These are phyloP conservation scores for Globisporangium cystogenes DNA, from an alignment of 352 stramenopile species.

Conservation along the genomic window DNA sequence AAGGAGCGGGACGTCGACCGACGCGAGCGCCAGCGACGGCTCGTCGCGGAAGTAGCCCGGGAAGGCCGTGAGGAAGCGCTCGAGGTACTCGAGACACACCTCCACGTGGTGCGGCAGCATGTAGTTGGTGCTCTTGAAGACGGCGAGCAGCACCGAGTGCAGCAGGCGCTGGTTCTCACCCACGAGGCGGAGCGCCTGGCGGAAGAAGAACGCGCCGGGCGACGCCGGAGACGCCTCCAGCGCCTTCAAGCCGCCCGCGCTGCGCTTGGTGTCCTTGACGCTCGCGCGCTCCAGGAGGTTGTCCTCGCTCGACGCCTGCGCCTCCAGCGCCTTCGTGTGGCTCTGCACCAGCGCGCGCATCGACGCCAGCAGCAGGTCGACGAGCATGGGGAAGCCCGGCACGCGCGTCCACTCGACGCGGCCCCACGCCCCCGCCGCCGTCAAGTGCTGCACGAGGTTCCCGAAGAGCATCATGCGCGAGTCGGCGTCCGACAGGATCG, in stretches of 20 bases:
- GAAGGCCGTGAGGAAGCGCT: conserved; percentile 48
- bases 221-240: conserved; percentile 28
- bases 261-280: conserved; percentile 16
- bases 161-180: conserved; percentile 39
- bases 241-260: background rate
- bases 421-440: conserved; percentile 26
- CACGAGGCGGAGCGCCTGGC: conserved; percentile 52
- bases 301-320: conserved; percentile 20
- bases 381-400: conserved; percentile 41
- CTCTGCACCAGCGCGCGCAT: conserved; percentile 30
- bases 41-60: conserved; percentile 56
- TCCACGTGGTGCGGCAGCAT: conserved; percentile 64
- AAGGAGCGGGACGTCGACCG: conserved; percentile 32
- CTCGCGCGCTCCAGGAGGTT: conserved; percentile 27
- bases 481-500: conserved; percentile 31
- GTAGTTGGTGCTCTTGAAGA: conserved; percentile 64
- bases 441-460: conserved; percentile 55
- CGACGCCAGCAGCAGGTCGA: conserved; percentile 33
- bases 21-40: conserved; percentile 10
- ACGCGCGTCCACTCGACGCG: conserved; percentile 63
- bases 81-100: conserved; percentile 61
- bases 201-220: conserved; percentile 37
- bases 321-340: conserved; percentile 23
- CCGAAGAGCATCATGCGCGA: conserved; percentile 36
- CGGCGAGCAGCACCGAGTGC: conserved; percentile 49